Percentiles rank a stretch among this genome's conserved stretches.
These are phyloP conservation scores for Grigorovia transvaalensis DNA, from an alignment of 805 yeast species.

Conservation along the genomic window DNA sequence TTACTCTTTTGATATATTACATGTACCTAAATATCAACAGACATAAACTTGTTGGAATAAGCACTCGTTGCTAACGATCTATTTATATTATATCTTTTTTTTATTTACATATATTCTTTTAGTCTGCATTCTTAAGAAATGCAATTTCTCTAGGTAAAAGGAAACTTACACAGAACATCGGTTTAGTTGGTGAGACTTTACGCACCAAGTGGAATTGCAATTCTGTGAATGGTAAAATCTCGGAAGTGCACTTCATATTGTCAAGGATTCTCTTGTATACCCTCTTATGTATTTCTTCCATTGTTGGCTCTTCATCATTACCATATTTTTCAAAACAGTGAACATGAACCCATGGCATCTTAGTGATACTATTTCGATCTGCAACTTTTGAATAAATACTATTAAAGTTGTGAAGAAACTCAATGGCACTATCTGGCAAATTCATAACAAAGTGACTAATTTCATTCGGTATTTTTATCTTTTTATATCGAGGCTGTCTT, in stretches of 20 bases:
- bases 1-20: too few species aligned
- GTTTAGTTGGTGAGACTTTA: conserved; percentile 92
- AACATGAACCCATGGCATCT: conserved; percentile 68
- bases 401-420: conserved; percentile 64
- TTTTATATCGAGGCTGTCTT: conserved; percentile 37
- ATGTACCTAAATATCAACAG: too few species aligned
- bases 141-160: conserved; percentile 39
- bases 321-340: conserved; percentile 88
- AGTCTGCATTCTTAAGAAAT: not conserved
- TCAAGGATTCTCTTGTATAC: conserved; percentile 45
- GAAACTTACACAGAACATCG: conserved; percentile 87
- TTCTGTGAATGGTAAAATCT: conserved; percentile 36
- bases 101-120: not conserved
- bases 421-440: conserved; percentile 85
- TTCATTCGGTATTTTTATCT: conserved; percentile 17
- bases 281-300: conserved; percentile 57
- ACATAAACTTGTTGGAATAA: too few species aligned
- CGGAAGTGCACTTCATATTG: conserved; percentile 36
- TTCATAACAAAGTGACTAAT: conserved; percentile 81
- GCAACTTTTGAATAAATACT: conserved; percentile 51
- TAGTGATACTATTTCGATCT: conserved; percentile 26
- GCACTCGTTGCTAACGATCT: too few species aligned
- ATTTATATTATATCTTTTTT: too few species aligned
- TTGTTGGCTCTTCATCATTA: conserved; percentile 62
- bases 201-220: conserved; percentile 75